Evolutionary conservation across 1,139 yeast genomes (phyloP), one percentile per base, ranked within the genome.

Genomic region (Maudiozyma humilis): DNA sequence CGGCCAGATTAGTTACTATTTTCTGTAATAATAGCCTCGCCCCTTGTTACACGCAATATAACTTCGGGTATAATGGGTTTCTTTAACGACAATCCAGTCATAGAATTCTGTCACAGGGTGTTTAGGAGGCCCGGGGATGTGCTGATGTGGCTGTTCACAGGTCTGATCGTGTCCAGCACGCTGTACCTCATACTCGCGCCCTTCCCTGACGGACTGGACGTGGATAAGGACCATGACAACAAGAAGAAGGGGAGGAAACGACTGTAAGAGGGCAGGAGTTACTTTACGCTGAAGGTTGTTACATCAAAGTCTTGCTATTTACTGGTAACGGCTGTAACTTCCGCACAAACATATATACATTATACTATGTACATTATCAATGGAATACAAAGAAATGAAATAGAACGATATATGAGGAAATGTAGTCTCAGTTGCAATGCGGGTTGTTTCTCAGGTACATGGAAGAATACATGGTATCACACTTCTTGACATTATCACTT

Each of bases 141-240:
- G 14, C 39, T 57, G 32, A 58, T 60, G 63, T 59, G 64, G 63
- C 42, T 57, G n/a, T 60, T 60, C 44, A 59, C 62, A 2, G 62
- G 62, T 12, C 44, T 60, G 12, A 49, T 60, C 15, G 52, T 57
- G 3, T 43, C 54, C 3, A 54, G 62, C 44, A 52, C 62, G 5
- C 18, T 54, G 6, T 57, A 54, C 42, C 38, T 55, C 44, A 43
- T 56, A 3, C 15, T 44, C 4, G 37, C 40, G 4, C 40, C 44
- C 14, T 33, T 48, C 7, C 40, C 44, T n/a, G 32, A 50, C 6
- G 38, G 42, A 16, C 44, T 50, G 14, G 50, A 42, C 10, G 37
- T 35, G n/a, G 33, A 19, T 32, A 20, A 36, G 13, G 20, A 27
- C 36, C 25, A 34, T 15, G 31, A 31, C 13, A 25, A 35, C 10